Percentiles rank a stretch among this genome's conserved stretches.
Conservation (phyloP, 1,284 basidiomycete genomes). For the Kalmanozyma brasiliensis region DNA sequence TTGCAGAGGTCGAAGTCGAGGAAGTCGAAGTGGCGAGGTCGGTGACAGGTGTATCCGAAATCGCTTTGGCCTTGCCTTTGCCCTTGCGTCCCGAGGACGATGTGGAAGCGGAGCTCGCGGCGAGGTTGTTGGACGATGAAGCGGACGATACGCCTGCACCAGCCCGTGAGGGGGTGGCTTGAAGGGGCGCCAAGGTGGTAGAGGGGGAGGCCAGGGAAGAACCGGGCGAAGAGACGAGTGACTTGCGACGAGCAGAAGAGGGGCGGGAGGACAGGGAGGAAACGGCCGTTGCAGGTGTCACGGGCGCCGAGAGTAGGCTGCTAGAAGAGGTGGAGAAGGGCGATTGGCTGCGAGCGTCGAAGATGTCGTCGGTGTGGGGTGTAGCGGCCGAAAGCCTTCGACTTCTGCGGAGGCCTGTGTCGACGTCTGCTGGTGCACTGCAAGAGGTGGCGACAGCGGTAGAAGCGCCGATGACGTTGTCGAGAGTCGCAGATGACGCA, state of each 20-base stretch:
- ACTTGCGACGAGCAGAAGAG: conserved; percentile 31
- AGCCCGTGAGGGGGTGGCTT: conserved; percentile 37
- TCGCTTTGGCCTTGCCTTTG: conserved; percentile 17
- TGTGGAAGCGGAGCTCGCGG: conserved; percentile 6
- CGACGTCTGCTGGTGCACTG: neutral
- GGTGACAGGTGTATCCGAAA: conserved; percentile 1
- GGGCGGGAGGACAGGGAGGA: conserved; percentile 27
- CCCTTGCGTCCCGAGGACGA: conserved; percentile 9
- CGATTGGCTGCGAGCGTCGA: conserved; percentile 28
- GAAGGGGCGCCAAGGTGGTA: conserved; percentile 38
- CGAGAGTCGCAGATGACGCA: neutral
- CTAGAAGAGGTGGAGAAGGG: conserved; percentile 25
- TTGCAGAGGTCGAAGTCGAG: conserved; percentile 17
- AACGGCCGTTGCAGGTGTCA: conserved; percentile 29
- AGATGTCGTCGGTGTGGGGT: conserved; percentile 26
- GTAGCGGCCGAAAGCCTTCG: conserved; percentile 24
- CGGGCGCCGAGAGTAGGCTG: conserved; percentile 24
- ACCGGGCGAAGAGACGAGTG: conserved; percentile 17
- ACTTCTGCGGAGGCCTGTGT: conserved; percentile 22
- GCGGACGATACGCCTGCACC: conserved; percentile 17
- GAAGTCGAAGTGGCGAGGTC: conserved; percentile 1
- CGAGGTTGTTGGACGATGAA: conserved; percentile 13
- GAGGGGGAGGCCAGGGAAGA: conserved; percentile 24
- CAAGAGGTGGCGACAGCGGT: neutral
- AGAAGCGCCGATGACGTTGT: neutral